These are phyloP conservation scores for Salvia hispanica DNA, from an alignment of 257 asterid genomes.

Conservation along the genomic window DNA sequence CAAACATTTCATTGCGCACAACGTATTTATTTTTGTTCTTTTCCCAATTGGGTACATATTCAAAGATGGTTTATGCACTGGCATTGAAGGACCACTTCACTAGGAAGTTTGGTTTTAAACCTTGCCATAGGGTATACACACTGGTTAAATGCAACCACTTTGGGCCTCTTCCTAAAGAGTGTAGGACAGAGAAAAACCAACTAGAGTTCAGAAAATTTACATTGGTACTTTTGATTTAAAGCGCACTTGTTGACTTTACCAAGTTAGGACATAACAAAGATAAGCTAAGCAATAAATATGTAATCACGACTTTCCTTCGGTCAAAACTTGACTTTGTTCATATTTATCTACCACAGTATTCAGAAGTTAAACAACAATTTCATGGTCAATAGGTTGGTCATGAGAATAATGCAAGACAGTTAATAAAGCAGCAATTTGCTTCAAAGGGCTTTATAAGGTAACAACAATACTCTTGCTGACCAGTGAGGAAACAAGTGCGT, in stretches of 20 bases:
- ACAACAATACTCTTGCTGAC: conserved; percentile 8
- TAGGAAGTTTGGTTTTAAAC: conserved; percentile 1
- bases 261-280: background rate
- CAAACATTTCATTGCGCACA: conserved; percentile 3
- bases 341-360: conserved; percentile 13
- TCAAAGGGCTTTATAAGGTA: conserved; percentile 5
- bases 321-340: conserved; percentile 14
- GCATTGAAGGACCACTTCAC: no score
- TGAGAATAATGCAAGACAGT: conserved; percentile 1
- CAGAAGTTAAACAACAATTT: conserved; percentile 9
- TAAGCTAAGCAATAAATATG: conserved; percentile 11
- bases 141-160: background rate
- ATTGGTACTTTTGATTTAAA: background rate
- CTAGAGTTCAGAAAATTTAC: background rate
- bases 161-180: background rate
- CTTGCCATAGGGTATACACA: background rate
- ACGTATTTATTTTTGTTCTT: background rate
- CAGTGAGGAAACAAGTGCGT: conserved; percentile 18
- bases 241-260: background rate
- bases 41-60: background rate
- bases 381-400: conserved; percentile 10
- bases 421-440: background rate
- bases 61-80: background rate
- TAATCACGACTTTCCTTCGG: background rate
- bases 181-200: background rate